phyloP scores from a whole-genome alignment of 129 eudicot species.

The Flaveria linearis region DNA sequence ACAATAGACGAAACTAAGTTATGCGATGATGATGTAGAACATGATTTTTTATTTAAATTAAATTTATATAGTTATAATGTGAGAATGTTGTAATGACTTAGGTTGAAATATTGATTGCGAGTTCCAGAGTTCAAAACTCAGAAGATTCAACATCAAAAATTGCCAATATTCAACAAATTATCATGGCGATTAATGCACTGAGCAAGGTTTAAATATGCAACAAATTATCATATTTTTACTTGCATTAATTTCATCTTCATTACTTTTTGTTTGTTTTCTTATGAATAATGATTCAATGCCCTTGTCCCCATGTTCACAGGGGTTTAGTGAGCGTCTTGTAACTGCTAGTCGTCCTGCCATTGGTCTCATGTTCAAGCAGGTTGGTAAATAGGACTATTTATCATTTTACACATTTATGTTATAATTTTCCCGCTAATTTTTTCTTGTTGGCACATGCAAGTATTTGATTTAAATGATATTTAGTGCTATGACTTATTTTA shows the following conservation, averaged over 20 bases:
- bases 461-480: not conserved
- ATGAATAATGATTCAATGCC: not conserved
- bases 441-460: conserved; percentile 6
- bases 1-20: conserved; percentile 14
- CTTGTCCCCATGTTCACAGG: conserved; percentile 40
- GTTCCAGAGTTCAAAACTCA: conserved; percentile 52
- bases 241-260: not conserved
- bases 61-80: conserved; percentile 13
- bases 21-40: conserved; percentile 1
- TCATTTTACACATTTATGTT: not conserved
- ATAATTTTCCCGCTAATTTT: not conserved
- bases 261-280: not conserved
- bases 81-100: conserved; percentile 31
- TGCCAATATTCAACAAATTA: conserved; percentile 71
- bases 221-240: conserved; percentile 15
- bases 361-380: conserved; percentile 98
- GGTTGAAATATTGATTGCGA: conserved; percentile 69
- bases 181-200: conserved; percentile 91
- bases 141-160: conserved; percentile 62
- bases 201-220: conserved; percentile 68
- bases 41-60: not conserved
- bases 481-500: not conserved
- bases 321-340: conserved; percentile 94
- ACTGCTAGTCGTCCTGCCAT: conserved; percentile 94
- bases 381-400: conserved; percentile 28